phyloP scores from a whole-genome alignment of 495 filamentous ascomycete genomes.

The Penicillium goetzii region DNA sequence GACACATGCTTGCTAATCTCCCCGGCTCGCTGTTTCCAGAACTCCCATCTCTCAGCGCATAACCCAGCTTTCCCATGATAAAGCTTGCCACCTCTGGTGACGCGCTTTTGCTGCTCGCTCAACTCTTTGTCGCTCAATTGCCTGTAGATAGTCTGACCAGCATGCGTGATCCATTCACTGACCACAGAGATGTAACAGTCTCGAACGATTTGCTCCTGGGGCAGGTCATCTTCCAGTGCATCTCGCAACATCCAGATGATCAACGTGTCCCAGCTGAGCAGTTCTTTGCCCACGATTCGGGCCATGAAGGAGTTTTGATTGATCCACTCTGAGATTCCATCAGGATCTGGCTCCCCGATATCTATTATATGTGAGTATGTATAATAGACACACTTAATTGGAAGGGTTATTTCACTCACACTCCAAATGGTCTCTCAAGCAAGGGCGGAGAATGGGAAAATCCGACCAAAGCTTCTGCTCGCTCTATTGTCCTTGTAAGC shows the following conservation, averaged over 20 bases:
- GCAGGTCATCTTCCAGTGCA: slow-evolving; percentile 6
- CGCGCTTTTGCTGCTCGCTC: slow-evolving; percentile 11
- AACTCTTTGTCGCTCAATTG: slow-evolving; percentile 8
- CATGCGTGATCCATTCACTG: slow-evolving; percentile 11
- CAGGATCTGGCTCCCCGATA: slow-evolving; percentile 5
- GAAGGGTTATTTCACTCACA: background rate
- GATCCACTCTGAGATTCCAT: slow-evolving; percentile 17
- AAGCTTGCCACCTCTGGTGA: slow-evolving; percentile 12
- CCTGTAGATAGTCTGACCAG: slow-evolving; percentile 1
- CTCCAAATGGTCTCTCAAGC: slow-evolving; percentile 10
- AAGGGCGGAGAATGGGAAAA: slow-evolving; percentile 4
- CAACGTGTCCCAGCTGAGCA: slow-evolving; percentile 9
- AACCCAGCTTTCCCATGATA: slow-evolving; percentile 6
- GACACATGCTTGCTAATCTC: slow-evolving; percentile 6
- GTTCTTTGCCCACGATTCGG: slow-evolving; percentile 4
- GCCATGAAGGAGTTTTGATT: slow-evolving; percentile 18
- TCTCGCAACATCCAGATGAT: slow-evolving; percentile 15
- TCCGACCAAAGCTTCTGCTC: slow-evolving; percentile 8
- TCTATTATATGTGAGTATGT: background rate
- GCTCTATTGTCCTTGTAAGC: slow-evolving; percentile 4
- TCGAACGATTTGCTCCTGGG: slow-evolving; percentile 7
- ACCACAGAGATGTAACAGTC: slow-evolving; percentile 12
- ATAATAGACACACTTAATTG: background rate
- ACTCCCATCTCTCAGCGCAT: slow-evolving; percentile 10
- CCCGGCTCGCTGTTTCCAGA: slow-evolving; percentile 8